phyloP scores from a whole-genome alignment of 78 protist species.

The Isochrysis galbana region DNA sequence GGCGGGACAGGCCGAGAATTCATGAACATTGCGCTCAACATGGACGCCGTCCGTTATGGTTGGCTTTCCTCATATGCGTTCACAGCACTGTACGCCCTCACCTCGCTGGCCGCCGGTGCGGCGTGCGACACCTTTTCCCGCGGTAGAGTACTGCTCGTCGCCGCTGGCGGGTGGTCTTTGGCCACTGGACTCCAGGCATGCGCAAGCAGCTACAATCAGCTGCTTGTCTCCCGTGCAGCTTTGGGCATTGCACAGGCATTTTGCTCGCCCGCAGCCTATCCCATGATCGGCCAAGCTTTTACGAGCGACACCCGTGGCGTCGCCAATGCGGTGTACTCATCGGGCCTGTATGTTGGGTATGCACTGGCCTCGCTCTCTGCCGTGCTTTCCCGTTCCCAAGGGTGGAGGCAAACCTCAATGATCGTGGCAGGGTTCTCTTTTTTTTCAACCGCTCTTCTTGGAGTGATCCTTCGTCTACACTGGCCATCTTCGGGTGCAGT shows the following conservation, averaged over 20 bases:
- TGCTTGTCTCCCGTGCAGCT: neutral
- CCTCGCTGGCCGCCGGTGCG: neutral
- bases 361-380: constrained; percentile 1
- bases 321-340: neutral
- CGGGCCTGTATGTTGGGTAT: neutral
- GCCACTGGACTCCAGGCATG: neutral
- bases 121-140: constrained; percentile 1
- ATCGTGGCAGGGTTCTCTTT: neutral
- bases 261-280: neutral
- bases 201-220: neutral
- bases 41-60: neutral
- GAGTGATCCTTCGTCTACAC: neutral
- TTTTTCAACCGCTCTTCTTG: neutral
- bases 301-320: neutral
- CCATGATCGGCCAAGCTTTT: neutral
- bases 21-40: neutral
- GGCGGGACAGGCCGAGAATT: neutral
- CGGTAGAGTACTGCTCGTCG: neutral
- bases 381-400: neutral
- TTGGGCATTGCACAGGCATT: neutral
- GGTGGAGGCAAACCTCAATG: neutral
- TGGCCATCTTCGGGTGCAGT: too few relatives aligned
- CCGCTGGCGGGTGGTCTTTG: neutral
- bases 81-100: neutral
- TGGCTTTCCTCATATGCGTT: neutral